These are phyloP conservation scores for Magnusiomyces suaveolens DNA, from an alignment of 1,139 yeast species.

Conservation along the genomic window DNA sequence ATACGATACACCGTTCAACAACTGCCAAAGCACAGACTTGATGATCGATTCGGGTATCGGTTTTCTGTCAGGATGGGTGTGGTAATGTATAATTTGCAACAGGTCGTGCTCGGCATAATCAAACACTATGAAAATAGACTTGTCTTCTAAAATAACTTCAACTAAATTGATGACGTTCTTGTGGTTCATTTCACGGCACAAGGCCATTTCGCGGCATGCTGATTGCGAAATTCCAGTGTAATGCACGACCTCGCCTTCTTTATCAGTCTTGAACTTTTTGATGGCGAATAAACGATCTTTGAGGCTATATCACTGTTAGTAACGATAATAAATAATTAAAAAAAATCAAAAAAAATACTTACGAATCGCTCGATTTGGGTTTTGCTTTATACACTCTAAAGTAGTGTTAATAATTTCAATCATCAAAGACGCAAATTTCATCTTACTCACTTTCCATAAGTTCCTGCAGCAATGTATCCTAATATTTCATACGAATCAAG, in stretches of 20 bases:
- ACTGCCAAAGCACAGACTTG: slow-evolving; percentile 84
- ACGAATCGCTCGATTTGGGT: slow-evolving; percentile 34
- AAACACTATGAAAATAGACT: slow-evolving; percentile 87
- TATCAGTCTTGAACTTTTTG: slow-evolving; percentile 89
- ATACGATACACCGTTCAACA: slow-evolving; percentile 81
- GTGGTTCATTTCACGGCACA: slow-evolving; percentile 79
- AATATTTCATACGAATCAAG: slow-evolving; percentile 73
- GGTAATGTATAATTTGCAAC: slow-evolving; percentile 85
- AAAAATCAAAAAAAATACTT: neutral
- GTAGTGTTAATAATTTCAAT: slow-evolving; percentile 19
- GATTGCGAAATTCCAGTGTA: slow-evolving; percentile 95
- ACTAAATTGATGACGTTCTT: slow-evolving; percentile 68
- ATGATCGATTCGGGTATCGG: slow-evolving; percentile 69
- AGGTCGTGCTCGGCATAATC: slow-evolving; percentile 95
- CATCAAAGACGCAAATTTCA: neutral
- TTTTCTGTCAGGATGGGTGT: slow-evolving; percentile 77
- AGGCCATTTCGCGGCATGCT: slow-evolving; percentile 92
- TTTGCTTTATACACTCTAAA: slow-evolving; percentile 80
- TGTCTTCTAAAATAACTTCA: slow-evolving; percentile 82
- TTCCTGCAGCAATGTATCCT: slow-evolving; percentile 97
- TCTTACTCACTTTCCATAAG: slow-evolving; percentile 52
- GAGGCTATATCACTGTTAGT: neutral
- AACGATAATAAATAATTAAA: neutral
- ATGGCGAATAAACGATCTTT: slow-evolving; percentile 47
- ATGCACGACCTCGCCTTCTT: slow-evolving; percentile 80